Base-by-base conservation (phyloP, 129 eudicot genomes). In the Logfia minima region DNA sequence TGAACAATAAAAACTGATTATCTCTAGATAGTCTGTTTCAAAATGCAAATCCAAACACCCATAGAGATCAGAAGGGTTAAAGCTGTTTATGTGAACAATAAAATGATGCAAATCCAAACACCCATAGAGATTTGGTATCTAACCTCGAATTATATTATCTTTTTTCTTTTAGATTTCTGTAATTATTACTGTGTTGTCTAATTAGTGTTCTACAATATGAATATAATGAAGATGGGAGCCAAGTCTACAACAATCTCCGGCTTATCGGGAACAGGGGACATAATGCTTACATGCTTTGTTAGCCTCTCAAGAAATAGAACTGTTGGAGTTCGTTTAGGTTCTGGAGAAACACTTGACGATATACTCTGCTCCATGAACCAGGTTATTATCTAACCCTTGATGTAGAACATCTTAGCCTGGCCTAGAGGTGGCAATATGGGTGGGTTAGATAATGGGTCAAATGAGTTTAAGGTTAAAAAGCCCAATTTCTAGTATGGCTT, bases 231-330 rank as follows among this genome's bases (percentile, higher is more conserved):
- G 98, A 93, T 93, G 98, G 98, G 98, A 35, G 97, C 98, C 22
- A 93, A 90, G 82, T 89, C 98, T 28, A 89, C 97, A 73, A 93
- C 98, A 75, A 80, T 93, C 58, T 90, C 97, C 2, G 98, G 98
- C 5, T 84, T 93, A 87, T 88, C 98, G 21, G 97, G 98, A 35
- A 90, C 92, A 16, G 97, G 98, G 48, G 98, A 93, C 85, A 89
- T 93, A 67, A 93, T 93, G 98, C 98, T 93, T 67, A 93, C 97
- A 58, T 93, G 98, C 80, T 93, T 93, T 76, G 98, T 93, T 28
- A 91, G 81, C 74, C 98, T 93, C 74, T 93, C 98, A 22, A 90
- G 98, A 87, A 93, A 93, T 80, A 87, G 91, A 87, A 93, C 96
- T 5, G 98, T 93, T 75, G 98, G 98, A 68, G 97, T 90, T 76